Evolutionary conservation across 257 asterid genomes (phyloP).

Genomic region (Nicotiana tabacum): DNA sequence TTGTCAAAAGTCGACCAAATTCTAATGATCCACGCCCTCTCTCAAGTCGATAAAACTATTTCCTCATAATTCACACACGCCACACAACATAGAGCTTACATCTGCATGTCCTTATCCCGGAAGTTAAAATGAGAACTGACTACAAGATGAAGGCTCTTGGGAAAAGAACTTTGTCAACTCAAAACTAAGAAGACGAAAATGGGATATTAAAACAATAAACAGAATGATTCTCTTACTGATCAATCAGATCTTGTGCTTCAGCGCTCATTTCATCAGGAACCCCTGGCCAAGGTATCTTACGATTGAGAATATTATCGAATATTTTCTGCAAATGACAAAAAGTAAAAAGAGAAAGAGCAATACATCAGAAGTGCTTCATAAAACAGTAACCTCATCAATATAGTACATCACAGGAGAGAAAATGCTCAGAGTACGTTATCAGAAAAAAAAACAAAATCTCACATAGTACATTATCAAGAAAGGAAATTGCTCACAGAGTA

Average conservation of each 20-base stretch:
- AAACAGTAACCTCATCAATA: not conserved
- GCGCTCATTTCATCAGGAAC: constrained; percentile 86
- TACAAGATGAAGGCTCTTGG: not conserved
- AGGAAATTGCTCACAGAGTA: not conserved
- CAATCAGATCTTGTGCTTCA: constrained; percentile 85
- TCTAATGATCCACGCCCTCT: not conserved
- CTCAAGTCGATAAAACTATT: not conserved
- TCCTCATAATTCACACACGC: not conserved
- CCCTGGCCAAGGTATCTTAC: constrained; percentile 92
- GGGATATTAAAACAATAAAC: not conserved
- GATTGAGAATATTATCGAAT: constrained; percentile 92
- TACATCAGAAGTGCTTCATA: constrained; percentile 5
- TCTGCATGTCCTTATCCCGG: not conserved
- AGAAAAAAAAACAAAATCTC: no score
- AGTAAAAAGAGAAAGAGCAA: not conserved
- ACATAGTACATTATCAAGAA: not conserved
- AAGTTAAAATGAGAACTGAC: not conserved
- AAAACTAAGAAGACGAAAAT: not conserved
- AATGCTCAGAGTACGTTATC: not conserved
- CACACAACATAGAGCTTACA: not conserved
- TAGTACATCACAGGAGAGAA: not conserved
- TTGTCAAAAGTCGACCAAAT: not conserved
- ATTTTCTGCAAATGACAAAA: constrained; percentile 52
- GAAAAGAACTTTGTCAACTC: not conserved
- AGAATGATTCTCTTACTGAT: constrained; percentile 51